phyloP scores from a whole-genome alignment of 2,329 filamentous ascomycete species.

The Ophiocordyceps camponoti-floridani region DNA sequence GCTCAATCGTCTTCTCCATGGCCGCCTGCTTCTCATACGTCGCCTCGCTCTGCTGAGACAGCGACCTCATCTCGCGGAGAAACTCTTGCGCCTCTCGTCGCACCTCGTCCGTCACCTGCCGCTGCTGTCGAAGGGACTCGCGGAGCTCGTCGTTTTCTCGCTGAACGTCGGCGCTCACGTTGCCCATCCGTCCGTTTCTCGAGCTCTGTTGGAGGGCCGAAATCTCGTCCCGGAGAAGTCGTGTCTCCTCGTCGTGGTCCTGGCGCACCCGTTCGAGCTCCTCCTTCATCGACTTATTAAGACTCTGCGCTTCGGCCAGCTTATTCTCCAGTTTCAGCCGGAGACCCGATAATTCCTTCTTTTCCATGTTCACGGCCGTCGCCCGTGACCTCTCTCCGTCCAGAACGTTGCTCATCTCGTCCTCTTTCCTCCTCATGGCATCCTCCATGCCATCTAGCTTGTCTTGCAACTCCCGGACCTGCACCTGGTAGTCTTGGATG shows the following conservation, averaged over 20 bases:
- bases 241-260: slow-evolving; percentile 47
- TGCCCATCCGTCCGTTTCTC: slow-evolving; percentile 8
- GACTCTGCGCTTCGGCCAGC: slow-evolving; percentile 51
- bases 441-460: slow-evolving; percentile 58
- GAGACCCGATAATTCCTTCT: slow-evolving; percentile 51
- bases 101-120: slow-evolving; percentile 72
- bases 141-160: slow-evolving; percentile 54
- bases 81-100: slow-evolving; percentile 68
- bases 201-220: slow-evolving; percentile 23
- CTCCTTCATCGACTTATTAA: slow-evolving; percentile 64
- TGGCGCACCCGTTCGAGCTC: slow-evolving; percentile 59
- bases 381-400: slow-evolving; percentile 38
- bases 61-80: slow-evolving; percentile 70
- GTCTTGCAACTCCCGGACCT: slow-evolving; percentile 56
- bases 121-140: slow-evolving; percentile 50
- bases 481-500: slow-evolving; percentile 62
- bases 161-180: slow-evolving; percentile 36
- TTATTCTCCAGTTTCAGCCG: slow-evolving; percentile 53
- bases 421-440: slow-evolving; percentile 51
- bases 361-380: slow-evolving; percentile 38
- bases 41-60: slow-evolving; percentile 64
- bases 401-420: slow-evolving; percentile 42
- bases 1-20: slow-evolving; percentile 55
- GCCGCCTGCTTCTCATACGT: slow-evolving; percentile 70
- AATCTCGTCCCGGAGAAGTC: slow-evolving; percentile 33